A percentile compares a stretch with the other conserved stretches of the same genome.
Conservation (phyloP, 2,329 filamentous ascomycete genomes). For the Lomentospora prolificans region DNA sequence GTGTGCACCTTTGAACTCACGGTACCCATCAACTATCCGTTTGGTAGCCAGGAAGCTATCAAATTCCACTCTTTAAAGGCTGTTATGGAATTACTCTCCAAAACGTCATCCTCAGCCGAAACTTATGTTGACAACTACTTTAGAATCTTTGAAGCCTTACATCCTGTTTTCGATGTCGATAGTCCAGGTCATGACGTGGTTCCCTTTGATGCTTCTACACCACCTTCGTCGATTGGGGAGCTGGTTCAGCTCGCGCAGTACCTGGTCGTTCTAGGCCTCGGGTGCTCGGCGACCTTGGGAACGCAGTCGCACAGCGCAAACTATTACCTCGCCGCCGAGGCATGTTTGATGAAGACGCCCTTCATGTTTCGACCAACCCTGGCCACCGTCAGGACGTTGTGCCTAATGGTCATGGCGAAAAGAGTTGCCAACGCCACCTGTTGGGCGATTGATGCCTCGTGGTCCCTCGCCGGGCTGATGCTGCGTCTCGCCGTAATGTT, state of each 20-base stretch:
- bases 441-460: constrained; percentile 26
- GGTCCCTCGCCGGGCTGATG: constrained; percentile 24
- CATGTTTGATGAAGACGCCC: constrained; percentile 26
- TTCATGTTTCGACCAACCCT: constrained; percentile 27
- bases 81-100: constrained; percentile 20
- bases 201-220: constrained; percentile 23
- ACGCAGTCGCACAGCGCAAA: constrained; percentile 23
- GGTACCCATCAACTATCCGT: constrained; percentile 27
- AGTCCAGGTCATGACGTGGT: constrained; percentile 18
- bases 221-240: constrained; percentile 13
- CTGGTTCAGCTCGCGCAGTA: constrained; percentile 24
- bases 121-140: constrained; percentile 21
- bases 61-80: constrained; percentile 23
- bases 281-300: constrained; percentile 21
- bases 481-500: constrained; percentile 24
- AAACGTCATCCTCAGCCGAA: constrained; percentile 9
- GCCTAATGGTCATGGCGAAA: constrained; percentile 25
- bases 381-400: constrained; percentile 20
- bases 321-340: constrained; percentile 26
- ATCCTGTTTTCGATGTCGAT: constrained; percentile 22
- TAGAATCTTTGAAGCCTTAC: constrained; percentile 22
- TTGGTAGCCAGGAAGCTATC: constrained; percentile 23
- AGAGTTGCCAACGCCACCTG: constrained; percentile 26
- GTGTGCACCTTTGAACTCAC: constrained; percentile 24
- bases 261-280: constrained; percentile 25